A percentile compares a stretch with the other conserved stretches of the same genome.
Evolutionary conservation across 164 flowering plant species (phyloP).

Genomic region (Stephania yunnanensis): DNA sequence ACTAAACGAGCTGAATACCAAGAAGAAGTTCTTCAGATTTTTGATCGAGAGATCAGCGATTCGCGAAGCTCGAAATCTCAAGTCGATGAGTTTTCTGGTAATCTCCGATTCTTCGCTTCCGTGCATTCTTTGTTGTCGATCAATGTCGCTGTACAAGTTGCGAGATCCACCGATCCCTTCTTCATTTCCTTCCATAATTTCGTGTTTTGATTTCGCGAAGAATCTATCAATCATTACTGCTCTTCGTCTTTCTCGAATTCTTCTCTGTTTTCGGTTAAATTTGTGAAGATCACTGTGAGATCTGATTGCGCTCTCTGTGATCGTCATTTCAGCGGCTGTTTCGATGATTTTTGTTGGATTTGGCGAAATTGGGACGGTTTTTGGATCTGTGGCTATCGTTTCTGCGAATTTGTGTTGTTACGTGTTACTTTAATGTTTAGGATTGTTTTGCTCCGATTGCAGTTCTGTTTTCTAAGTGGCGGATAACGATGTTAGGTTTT

Average conservation of each 20-base stretch:
- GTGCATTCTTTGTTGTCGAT: background rate
- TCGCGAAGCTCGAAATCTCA: background rate
- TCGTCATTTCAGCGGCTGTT: background rate
- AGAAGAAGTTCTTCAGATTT: background rate
- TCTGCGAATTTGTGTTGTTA: background rate
- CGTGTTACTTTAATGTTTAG: background rate
- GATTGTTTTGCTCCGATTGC: background rate
- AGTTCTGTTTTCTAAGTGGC: background rate
- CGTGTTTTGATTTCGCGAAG: no score
- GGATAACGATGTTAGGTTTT: background rate
- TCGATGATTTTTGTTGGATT: background rate
- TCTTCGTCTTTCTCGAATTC: background rate
- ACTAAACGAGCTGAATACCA: background rate
- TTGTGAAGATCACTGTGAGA: background rate
- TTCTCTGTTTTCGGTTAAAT: background rate
- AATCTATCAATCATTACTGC: no score
- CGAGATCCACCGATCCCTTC: background rate
- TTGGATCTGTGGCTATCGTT: background rate
- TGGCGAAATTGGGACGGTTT: background rate
- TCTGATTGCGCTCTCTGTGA: background rate
- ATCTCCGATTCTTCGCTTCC: background rate
- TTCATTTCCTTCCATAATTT: background rate
- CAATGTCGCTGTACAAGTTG: background rate
- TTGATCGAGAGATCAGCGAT: background rate
- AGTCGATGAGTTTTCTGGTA: slow-evolving; percentile 21